These are phyloP conservation scores for Cladorrhinum sp. DNA, from an alignment of 2,329 filamentous ascomycete species.

Conservation along the genomic window DNA sequence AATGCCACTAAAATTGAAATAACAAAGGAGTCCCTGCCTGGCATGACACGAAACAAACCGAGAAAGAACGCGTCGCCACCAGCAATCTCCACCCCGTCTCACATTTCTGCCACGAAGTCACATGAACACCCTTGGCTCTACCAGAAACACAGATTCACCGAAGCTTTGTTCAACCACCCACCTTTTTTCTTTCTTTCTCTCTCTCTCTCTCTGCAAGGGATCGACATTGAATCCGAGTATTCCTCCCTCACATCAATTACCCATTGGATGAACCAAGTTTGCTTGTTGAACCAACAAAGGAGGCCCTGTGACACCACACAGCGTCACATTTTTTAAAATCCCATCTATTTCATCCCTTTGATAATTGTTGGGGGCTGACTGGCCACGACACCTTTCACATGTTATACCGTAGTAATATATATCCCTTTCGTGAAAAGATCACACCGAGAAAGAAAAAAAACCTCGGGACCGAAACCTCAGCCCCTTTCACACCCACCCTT, in stretches of 20 bases:
- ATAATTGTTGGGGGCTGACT: neutral
- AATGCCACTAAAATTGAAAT: neutral
- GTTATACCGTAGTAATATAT: no score
- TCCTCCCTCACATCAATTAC: neutral
- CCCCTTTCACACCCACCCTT: no score
- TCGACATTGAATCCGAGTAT: neutral
- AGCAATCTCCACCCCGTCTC: constrained; percentile 10
- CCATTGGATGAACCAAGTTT: neutral
- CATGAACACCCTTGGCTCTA: constrained; percentile 8
- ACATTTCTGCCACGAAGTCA: constrained; percentile 18
- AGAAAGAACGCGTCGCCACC: neutral
- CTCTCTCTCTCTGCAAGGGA: neutral
- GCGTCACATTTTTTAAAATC: constrained; percentile 14
- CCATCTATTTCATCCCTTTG: neutral
- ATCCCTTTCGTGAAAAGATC: neutral
- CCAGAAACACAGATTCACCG: neutral
- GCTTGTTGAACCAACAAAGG: neutral
- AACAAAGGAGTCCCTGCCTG: neutral
- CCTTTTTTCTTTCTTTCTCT: no score
- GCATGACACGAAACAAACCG: neutral
- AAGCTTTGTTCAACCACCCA: neutral
- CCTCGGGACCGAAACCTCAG: neutral
- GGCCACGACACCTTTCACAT: no score
- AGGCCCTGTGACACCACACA: constrained; percentile 13
- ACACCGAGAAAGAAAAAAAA: neutral